Percentiles rank a stretch among this genome's conserved stretches.
phyloP scores from a whole-genome alignment of 345 rosid genomes.

The Excoecaria agallocha region DNA sequence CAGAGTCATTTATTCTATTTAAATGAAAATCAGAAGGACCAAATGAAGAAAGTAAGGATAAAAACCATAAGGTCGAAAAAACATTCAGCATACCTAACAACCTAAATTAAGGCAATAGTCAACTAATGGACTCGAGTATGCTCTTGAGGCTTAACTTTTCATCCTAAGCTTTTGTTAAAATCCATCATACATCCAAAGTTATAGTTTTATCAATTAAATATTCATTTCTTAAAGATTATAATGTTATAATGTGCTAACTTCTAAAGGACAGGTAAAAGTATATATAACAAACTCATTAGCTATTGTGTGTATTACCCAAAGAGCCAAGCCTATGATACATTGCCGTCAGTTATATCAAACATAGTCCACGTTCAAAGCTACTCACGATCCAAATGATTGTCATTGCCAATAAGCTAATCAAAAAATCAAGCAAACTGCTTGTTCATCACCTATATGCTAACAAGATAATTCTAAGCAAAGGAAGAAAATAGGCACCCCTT shows the following conservation, averaged over 20 bases:
- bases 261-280: background rate
- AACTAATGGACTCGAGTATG: background rate
- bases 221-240: too few relatives aligned
- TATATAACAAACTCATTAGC: too few relatives aligned
- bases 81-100: background rate
- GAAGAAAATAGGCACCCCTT: background rate
- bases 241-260: too few relatives aligned
- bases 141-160: background rate
- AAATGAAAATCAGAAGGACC: background rate
- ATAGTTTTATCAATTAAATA: too few relatives aligned
- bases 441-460: background rate
- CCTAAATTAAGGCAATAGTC: background rate
- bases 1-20: background rate
- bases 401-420: background rate
- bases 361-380: background rate
- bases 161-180: too few relatives aligned
- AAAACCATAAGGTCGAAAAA: background rate
- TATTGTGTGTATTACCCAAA: background rate
- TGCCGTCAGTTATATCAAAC: background rate
- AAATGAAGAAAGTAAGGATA: background rate
- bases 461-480: background rate
- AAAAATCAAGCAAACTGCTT: slow-evolving; percentile 8
- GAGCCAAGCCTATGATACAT: background rate
- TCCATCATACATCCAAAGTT: too few relatives aligned
- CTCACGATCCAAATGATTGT: slow-evolving; percentile 1